phyloP scores from a whole-genome alignment of 345 rosid genomes.

The Theobroma cacao region DNA sequence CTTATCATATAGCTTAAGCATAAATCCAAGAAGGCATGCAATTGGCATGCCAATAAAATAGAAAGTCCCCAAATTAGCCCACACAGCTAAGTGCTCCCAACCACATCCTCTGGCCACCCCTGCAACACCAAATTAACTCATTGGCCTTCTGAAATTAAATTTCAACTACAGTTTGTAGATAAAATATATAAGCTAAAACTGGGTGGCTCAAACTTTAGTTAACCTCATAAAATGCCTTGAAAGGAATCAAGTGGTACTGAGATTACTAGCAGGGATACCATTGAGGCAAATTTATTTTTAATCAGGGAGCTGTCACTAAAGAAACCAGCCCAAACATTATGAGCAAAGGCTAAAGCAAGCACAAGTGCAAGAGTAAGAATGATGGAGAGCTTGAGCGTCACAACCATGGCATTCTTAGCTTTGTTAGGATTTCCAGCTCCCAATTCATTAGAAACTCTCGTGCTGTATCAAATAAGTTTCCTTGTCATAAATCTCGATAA shows the following conservation, averaged over 20 bases:
- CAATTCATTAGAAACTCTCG: slow-evolving; percentile 78
- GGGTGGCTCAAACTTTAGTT: background rate
- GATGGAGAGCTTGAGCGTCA: slow-evolving; percentile 46
- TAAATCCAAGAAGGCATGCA: slow-evolving; percentile 48
- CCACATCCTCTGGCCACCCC: slow-evolving; percentile 79
- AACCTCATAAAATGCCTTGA: slow-evolving; percentile 71
- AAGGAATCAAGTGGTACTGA: slow-evolving; percentile 60
- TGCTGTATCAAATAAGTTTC: slow-evolving; percentile 32
- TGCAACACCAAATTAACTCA: background rate
- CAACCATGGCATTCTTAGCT: slow-evolving; percentile 50
- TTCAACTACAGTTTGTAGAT: background rate
- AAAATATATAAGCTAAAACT: background rate
- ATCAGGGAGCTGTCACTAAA: slow-evolving; percentile 44
- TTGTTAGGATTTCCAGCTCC: slow-evolving; percentile 50
- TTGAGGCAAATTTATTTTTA: slow-evolving; percentile 38
- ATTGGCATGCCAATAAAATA: slow-evolving; percentile 54
- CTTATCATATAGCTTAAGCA: slow-evolving; percentile 46
- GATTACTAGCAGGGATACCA: slow-evolving; percentile 53
- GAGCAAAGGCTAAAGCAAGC: slow-evolving; percentile 42
- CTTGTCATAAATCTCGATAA: background rate
- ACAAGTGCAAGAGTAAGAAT: slow-evolving; percentile 46
- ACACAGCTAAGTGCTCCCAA: slow-evolving; percentile 59
- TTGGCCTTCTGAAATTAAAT: background rate
- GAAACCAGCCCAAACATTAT: slow-evolving; percentile 54
- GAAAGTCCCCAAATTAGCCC: slow-evolving; percentile 46